Percentiles rank a stretch among this genome's conserved stretches.
phyloP scores from a whole-genome alignment of 805 yeast species.

The Ogataea trehalophila region DNA sequence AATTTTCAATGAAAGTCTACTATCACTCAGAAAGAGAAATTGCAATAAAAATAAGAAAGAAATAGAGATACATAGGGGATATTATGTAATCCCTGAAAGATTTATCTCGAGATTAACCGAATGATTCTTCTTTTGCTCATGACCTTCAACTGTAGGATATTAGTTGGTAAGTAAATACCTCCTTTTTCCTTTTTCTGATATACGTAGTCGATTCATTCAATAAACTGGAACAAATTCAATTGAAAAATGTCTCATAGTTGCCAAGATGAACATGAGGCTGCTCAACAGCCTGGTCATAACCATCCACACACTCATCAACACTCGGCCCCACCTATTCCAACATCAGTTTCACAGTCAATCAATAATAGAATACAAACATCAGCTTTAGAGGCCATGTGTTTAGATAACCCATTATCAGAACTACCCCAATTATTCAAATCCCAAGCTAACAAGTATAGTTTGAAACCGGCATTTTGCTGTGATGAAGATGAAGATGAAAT shows the following conservation, averaged over 20 bases:
- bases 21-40: too few relatives aligned
- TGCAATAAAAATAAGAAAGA: too few relatives aligned
- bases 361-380: constrained; percentile 54
- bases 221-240: too few relatives aligned
- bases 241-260: constrained; percentile 18
- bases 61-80: too few relatives aligned
- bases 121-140: too few relatives aligned
- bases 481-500: constrained; percentile 77
- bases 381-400: constrained; percentile 60
- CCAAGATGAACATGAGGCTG: constrained; percentile 16
- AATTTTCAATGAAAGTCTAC: too few relatives aligned
- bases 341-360: constrained; percentile 65
- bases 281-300: constrained; percentile 16
- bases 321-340: constrained; percentile 63
- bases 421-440: constrained; percentile 48
- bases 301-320: constrained; percentile 35
- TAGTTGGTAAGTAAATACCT: too few relatives aligned
- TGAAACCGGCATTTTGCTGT: constrained; percentile 40
- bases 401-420: constrained; percentile 48
- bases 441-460: constrained; percentile 42
- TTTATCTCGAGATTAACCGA: too few relatives aligned
- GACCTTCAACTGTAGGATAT: too few relatives aligned
- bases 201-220: too few relatives aligned
- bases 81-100: too few relatives aligned
- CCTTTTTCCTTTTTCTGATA: too few relatives aligned